Percentiles rank a stretch among this genome's conserved stretches.
Evolutionary conservation across 805 yeast genomes (phyloP).

Genomic region (Saccharomyces cerevisiae): DNA sequence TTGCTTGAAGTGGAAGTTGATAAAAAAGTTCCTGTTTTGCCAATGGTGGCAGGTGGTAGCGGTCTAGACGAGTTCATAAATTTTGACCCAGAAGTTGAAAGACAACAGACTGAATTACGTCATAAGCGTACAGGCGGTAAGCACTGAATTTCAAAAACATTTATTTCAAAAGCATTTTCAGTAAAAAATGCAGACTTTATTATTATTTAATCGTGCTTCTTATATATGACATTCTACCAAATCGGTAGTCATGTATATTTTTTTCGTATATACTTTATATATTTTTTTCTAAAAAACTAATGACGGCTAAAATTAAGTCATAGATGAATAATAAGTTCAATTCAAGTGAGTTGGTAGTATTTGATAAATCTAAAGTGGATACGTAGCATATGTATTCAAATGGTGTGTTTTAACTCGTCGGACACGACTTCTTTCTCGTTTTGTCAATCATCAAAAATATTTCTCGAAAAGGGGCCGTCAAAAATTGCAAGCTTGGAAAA

Average conservation of each 20-base stretch:
- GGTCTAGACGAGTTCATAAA: conserved; percentile 87
- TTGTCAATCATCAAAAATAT: neutral
- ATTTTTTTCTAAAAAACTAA: neutral
- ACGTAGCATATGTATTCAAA: no score
- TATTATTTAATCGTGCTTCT: neutral
- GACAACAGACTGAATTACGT: conserved; percentile 59
- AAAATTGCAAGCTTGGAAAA: neutral
- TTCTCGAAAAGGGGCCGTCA: neutral
- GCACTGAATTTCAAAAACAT: conserved; percentile 34
- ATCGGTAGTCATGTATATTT: neutral
- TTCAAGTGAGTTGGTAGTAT: neutral
- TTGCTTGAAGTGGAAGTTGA: conserved; percentile 86
- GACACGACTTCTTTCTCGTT: neutral
- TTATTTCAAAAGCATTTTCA: neutral
- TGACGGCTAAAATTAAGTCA: neutral
- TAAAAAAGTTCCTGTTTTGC: conserved; percentile 86
- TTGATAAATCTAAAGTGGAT: neutral
- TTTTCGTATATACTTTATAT: neutral
- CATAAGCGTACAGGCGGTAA: conserved; percentile 64
- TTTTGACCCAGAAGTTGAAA: conserved; percentile 77
- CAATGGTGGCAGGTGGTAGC: conserved; percentile 96
- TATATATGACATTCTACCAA: neutral
- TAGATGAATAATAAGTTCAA: neutral
- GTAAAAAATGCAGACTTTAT: neutral
- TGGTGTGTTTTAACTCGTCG: neutral